Evolutionary conservation across 129 eudicot genomes (phyloP), one percentile per base, ranked within the genome.

Genomic region (Flaveria bidentis): DNA sequence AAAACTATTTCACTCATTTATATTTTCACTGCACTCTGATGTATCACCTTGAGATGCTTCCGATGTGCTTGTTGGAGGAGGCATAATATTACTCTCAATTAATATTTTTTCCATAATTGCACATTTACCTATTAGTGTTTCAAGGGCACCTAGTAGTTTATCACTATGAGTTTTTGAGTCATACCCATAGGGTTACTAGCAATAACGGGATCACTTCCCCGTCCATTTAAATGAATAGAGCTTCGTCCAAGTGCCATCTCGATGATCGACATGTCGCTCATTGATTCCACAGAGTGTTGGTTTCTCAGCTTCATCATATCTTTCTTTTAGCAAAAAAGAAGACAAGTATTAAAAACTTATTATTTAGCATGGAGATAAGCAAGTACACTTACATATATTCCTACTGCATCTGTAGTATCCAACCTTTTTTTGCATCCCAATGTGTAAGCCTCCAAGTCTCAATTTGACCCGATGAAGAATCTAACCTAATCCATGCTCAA

Each of bases 331-430:
- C 47, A 44, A 50, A 16, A 50, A 50, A 50, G 56, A 15, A 50
- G 13, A 50, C 4, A 50, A 50, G 17, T 3, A 50, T 13, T 15
- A 50, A 13, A 4, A 50, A 10, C 13, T 14, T 2, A 16, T 13
- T 15, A 50, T 50, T 50, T 50, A 50, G 56, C 56, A 11, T 61
- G 17, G 30, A 17, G 10, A 9, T 2, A 9, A 41, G n/a, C 53
- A 41, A 67, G 17, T 67, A 67, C 42, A 67, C 72, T 67, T 67
- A 67, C n/a, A 17, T 67, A 67, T 67, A 41, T 67, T 67, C 53
- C 10, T 42, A 56, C 73, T 1, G 15, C 18, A 42, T 68, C 47
- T 44, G 47, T 7, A 44, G 47, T 44, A 6, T 9, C 47, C 47
- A 44, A 66, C 50, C 47, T n/a, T 66, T n/a, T 66, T 39, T 28